A percentile compares a stretch with the other conserved stretches of the same genome.
phyloP scores from a whole-genome alignment of 768 basidiomycete genomes.

The Boletus speciosus region DNA sequence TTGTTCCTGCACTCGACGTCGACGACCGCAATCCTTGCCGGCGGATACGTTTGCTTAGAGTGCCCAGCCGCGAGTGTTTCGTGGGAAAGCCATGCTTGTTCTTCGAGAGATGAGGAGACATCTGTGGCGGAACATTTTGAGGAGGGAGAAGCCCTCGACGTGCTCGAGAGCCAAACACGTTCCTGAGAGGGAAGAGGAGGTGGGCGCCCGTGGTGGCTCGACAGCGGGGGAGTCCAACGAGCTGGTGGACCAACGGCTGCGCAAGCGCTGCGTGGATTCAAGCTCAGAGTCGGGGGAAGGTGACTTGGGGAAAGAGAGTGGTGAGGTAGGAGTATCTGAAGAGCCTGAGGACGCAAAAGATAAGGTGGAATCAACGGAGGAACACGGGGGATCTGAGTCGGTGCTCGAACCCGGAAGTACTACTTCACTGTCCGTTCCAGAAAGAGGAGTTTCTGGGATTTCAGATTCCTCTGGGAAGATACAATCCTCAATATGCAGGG shows the following conservation, averaged over 20 bases:
- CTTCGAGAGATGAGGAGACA: neutral
- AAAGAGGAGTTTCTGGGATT: constrained; percentile 13
- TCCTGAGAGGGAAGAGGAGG: constrained; percentile 33
- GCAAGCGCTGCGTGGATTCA: constrained; percentile 33
- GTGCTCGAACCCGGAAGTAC: constrained; percentile 21
- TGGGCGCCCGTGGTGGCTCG: constrained; percentile 20
- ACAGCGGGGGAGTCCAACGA: constrained; percentile 38
- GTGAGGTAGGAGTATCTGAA: constrained; percentile 2
- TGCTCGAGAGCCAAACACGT: constrained; percentile 34
- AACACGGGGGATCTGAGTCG: constrained; percentile 29
- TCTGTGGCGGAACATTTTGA: constrained; percentile 4
- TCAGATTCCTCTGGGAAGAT: constrained; percentile 25
- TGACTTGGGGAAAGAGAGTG: constrained; percentile 12
- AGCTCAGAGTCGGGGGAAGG: constrained; percentile 19
- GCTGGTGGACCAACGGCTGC: constrained; percentile 67
- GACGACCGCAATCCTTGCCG: constrained; percentile 23
- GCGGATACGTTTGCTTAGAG: constrained; percentile 8
- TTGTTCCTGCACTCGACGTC: constrained; percentile 23
- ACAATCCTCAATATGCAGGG: constrained; percentile 39
- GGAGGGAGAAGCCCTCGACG: constrained; percentile 3
- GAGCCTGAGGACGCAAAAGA: constrained; percentile 17
- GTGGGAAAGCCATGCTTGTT: neutral
- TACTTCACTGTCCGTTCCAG: constrained; percentile 12
- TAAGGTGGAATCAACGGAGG: constrained; percentile 22
- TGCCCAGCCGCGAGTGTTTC: constrained; percentile 12